These are phyloP conservation scores for Furcasterigmium sp. DNA, from an alignment of 2,329 filamentous ascomycete species.

Conservation along the genomic window DNA sequence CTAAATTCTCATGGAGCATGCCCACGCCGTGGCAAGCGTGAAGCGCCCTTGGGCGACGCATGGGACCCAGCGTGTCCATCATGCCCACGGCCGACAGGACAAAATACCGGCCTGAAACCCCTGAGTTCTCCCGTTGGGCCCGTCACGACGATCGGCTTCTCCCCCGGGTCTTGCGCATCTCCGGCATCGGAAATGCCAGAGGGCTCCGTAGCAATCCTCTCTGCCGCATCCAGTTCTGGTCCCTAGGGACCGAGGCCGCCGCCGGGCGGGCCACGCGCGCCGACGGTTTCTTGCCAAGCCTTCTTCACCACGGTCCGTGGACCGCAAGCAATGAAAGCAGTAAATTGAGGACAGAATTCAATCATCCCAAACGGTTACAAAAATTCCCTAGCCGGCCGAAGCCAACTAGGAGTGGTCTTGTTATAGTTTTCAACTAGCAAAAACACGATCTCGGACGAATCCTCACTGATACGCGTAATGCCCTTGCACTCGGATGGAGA, in stretches of 20 bases:
- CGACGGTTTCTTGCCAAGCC: background rate
- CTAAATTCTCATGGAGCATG: no score
- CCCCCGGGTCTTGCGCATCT: background rate
- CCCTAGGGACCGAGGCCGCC: no score
- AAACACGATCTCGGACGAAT: conserved; percentile 82
- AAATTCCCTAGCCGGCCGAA: conserved; percentile 73
- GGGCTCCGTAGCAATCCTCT: background rate
- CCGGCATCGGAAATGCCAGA: background rate
- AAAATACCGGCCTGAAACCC: background rate
- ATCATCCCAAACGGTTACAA: conserved; percentile 53
- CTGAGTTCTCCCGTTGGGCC: no score
- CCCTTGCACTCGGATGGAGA: conserved; percentile 64
- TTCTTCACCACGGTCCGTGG: conserved; percentile 2
- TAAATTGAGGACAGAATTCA: background rate
- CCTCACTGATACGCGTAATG: conserved; percentile 81
- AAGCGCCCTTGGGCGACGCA: no score
- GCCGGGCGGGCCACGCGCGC: no score
- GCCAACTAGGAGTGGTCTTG: conserved; percentile 70
- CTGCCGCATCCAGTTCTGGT: no score
- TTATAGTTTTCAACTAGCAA: conserved; percentile 88
- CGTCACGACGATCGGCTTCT: background rate
- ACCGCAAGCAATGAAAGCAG: conserved; percentile 3
- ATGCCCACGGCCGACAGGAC: background rate
- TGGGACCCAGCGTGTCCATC: no score
- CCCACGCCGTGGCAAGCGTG: no score